Evolutionary conservation across 2,329 filamentous ascomycete species (phyloP), one percentile per base, ranked within the genome.

Genomic region (Venturia pyrina): DNA sequence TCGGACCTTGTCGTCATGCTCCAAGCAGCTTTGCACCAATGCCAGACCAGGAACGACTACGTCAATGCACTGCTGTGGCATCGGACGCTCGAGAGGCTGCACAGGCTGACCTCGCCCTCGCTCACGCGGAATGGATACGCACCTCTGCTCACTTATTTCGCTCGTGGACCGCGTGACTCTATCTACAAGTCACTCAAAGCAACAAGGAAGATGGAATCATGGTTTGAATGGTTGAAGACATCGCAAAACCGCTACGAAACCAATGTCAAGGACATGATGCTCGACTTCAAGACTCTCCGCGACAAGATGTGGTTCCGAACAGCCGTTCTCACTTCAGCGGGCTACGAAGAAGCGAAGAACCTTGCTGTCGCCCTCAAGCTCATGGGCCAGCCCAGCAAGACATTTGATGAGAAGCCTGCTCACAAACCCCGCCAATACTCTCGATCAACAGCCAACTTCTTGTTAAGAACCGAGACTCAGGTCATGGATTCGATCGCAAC

Each of bases 301-400:
- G 90, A 96, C 75, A 98, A 98, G 81, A 96, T 98, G 90, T 99
- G 95, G 95, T 99, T 96, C 74, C 90, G 95, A 67, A 93, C 90
- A 1, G 92, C 97, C 75, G 93, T 98, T 37, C 89, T 91, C 68
- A 93, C 93, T 71, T 97, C 95, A 4, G 89, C 87, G 62, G 86
- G 87, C 11, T 98, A 97, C 72, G 90, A 95, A 67, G 89, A 96
- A 70, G 91, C 91, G 48, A 88, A 88, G 67, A 91, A 93, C 69
- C 88, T 98, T 60, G 90, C 92, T 6, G 84, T 90, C 67, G 95
- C 93, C 5, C 80, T 99, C 62, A 96, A 95, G 76, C 91, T 89
- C 8, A 98, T 99, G 95, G 89, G 88, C 68, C 82, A 86, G 67
- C 74, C 79, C 6, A 76, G 75, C 63, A 79, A 78, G 69, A 73